These are phyloP conservation scores for Penicillium psychrosexuale DNA, from an alignment of 2,329 filamentous ascomycete genomes.

Conservation along the genomic window DNA sequence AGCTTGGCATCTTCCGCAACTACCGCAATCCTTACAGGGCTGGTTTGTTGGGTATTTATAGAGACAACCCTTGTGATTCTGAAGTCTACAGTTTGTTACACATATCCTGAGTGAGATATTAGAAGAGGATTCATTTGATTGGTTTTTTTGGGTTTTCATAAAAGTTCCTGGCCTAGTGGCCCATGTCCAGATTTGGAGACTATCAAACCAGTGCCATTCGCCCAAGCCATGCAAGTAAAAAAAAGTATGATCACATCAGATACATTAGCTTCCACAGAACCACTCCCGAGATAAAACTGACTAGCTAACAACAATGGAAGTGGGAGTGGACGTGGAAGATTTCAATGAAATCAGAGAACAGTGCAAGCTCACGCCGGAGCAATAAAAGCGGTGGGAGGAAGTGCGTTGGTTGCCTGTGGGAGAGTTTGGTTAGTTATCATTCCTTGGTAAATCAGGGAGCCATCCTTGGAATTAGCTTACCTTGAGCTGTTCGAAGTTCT, in stretches of 20 bases:
- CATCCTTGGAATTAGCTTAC: conserved; percentile 44
- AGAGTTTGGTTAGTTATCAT: conserved; percentile 20
- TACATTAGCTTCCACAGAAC: conserved; percentile 9
- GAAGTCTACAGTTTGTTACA: not conserved
- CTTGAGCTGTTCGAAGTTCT: conserved; percentile 72
- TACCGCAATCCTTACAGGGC: not conserved
- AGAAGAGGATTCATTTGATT: not conserved
- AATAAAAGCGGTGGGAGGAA: conserved; percentile 52
- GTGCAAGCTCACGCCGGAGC: conserved; percentile 16
- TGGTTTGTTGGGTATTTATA: not conserved
- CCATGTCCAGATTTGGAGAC: conserved; percentile 18
- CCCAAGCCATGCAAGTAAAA: conserved; percentile 34
- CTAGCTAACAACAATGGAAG: conserved; percentile 2
- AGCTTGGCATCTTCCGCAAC: conserved; percentile 20
- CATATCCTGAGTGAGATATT: not conserved
- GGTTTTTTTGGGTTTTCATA: not conserved
- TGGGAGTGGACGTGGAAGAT: not conserved
- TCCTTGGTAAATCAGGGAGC: not conserved
- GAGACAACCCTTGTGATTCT: not conserved
- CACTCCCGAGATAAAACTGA: conserved; percentile 6
- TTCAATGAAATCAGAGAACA: not conserved
- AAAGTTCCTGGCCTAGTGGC: conserved; percentile 3
- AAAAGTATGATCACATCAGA: conserved; percentile 6
- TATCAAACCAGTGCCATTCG: conserved; percentile 28
- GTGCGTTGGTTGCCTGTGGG: conserved; percentile 35